phyloP scores from a whole-genome alignment of 2,329 filamentous ascomycete genomes.

The Ascochyta lentis region DNA sequence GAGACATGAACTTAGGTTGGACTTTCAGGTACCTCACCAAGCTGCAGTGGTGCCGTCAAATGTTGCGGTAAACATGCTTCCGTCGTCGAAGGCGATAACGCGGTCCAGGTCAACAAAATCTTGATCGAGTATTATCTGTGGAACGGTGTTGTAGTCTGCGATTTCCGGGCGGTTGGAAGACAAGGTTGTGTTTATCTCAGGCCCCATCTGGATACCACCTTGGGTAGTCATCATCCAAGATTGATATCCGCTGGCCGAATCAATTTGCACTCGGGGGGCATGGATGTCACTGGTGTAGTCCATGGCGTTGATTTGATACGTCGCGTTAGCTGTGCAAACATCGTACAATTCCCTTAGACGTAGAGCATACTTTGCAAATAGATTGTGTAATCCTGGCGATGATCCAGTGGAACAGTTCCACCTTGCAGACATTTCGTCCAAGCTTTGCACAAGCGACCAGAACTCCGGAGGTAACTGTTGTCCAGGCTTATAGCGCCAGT shows the following conservation, averaged over 20 bases:
- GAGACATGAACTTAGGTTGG: neutral
- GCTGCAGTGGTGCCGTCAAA: slow-evolving; percentile 9
- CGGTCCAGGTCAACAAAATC: slow-evolving; percentile 28
- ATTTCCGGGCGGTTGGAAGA: neutral
- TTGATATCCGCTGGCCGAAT: neutral
- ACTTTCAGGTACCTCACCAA: neutral
- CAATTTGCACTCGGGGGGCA: neutral
- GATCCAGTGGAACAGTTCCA: slow-evolving; percentile 12
- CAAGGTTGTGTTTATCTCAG: neutral
- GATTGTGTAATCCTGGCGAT: neutral
- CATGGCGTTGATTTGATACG: slow-evolving; percentile 19
- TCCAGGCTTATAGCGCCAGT: slow-evolving; percentile 22
- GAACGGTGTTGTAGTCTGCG: slow-evolving; percentile 17
- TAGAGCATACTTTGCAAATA: slow-evolving; percentile 19
- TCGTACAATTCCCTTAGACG: slow-evolving; percentile 21
- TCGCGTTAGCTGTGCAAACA: slow-evolving; percentile 7
- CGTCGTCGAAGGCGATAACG: slow-evolving; percentile 31
- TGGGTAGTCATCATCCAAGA: slow-evolving; percentile 1
- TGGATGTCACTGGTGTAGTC: slow-evolving; percentile 22
- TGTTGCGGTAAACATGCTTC: slow-evolving; percentile 29
- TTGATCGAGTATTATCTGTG: slow-evolving; percentile 26
- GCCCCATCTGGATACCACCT: neutral
- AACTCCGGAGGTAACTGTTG: slow-evolving; percentile 21
- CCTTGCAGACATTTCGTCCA: slow-evolving; percentile 26
- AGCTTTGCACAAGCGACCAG: slow-evolving; percentile 25